Evolutionary conservation across 805 yeast species (phyloP).

Genomic region (Hanseniaspora occidentalis): DNA sequence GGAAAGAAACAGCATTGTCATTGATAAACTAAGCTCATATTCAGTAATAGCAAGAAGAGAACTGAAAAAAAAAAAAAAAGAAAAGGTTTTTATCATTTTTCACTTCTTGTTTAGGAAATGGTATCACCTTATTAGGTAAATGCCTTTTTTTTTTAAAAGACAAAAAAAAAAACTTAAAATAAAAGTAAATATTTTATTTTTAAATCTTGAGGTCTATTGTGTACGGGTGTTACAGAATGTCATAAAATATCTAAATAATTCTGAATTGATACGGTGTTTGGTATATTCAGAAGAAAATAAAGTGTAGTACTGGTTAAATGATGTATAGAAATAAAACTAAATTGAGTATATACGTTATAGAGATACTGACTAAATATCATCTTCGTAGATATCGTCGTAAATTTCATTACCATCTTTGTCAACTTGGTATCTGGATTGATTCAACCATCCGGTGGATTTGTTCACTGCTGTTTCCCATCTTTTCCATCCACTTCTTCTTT

Average conservation of each 20-base stretch:
- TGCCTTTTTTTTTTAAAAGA: background rate
- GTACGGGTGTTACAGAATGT: background rate
- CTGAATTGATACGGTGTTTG: background rate
- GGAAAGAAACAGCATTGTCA: no score
- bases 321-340: background rate
- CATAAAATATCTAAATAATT: background rate
- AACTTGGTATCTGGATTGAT: constrained; percentile 6
- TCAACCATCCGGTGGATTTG: constrained; percentile 72
- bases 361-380: background rate
- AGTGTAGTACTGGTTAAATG: no score
- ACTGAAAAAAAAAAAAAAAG: background rate
- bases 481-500: constrained; percentile 52
- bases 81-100: background rate
- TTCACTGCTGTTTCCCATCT: constrained; percentile 81
- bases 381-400: background rate
- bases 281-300: no score
- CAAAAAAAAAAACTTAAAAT: background rate
- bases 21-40: no score
- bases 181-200: background rate
- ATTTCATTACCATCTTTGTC: background rate
- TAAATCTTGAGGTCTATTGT: background rate
- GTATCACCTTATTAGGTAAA: no score
- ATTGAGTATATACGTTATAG: background rate
- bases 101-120: background rate
- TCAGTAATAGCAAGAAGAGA: no score